These are phyloP conservation scores for Aspergillus nomiae DNA, from an alignment of 2,329 filamentous ascomycete species.

Conservation along the genomic window DNA sequence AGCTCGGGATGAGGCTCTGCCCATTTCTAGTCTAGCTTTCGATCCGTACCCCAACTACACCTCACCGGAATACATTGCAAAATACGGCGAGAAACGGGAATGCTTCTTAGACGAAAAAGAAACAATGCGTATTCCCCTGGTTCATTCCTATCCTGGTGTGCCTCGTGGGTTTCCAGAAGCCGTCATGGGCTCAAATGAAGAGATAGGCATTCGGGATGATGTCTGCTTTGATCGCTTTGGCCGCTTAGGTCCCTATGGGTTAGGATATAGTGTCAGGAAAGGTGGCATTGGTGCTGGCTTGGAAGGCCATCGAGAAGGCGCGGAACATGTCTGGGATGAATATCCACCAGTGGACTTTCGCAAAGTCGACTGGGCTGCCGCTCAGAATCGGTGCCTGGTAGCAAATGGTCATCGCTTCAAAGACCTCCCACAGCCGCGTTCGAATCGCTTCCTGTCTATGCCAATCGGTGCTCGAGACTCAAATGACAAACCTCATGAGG, in stretches of 20 bases:
- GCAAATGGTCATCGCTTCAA: conserved; percentile 71
- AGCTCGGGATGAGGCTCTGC: conserved; percentile 31
- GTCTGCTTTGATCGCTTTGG: conserved; percentile 94
- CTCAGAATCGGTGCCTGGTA: conserved; percentile 71
- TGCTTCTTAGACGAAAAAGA: conserved; percentile 76
- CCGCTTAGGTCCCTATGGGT: conserved; percentile 82
- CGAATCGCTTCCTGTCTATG: conserved; percentile 39
- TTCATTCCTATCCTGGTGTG: conserved; percentile 76
- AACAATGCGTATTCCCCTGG: conserved; percentile 64
- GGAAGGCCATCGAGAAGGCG: conserved; percentile 78
- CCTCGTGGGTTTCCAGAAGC: conserved; percentile 83
- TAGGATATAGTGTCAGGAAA: conserved; percentile 76
- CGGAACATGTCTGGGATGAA: conserved; percentile 75
- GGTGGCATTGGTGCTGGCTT: conserved; percentile 86
- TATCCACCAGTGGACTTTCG: conserved; percentile 74
- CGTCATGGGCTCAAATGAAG: conserved; percentile 81
- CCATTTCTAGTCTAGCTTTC: conserved; percentile 58
- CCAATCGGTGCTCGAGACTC: conserved; percentile 29
- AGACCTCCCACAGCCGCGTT: conserved; percentile 38
- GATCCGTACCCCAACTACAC: conserved; percentile 69
- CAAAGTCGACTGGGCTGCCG: conserved; percentile 75
- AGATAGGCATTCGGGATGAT: conserved; percentile 76
- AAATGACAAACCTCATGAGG: conserved; percentile 18
- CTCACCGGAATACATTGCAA: conserved; percentile 57
- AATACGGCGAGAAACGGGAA: conserved; percentile 64